A percentile compares a stretch with the other conserved stretches of the same genome.
These are phyloP conservation scores for Venturia nashicola DNA, from an alignment of 2,329 filamentous ascomycete species.

Conservation along the genomic window DNA sequence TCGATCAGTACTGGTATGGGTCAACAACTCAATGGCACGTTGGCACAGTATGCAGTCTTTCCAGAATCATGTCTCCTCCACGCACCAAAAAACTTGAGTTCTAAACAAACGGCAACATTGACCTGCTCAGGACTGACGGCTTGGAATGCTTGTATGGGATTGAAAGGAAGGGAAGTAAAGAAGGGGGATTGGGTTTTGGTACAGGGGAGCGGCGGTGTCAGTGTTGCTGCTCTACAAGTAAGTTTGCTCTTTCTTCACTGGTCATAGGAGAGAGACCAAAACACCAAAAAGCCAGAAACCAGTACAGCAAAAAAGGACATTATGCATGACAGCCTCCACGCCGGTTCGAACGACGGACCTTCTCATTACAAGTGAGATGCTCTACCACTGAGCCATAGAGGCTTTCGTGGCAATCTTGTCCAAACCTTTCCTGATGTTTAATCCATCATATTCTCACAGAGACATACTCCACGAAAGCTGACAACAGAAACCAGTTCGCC, in stretches of 20 bases:
- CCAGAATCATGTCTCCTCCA: slow-evolving; percentile 53
- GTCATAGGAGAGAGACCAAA: neutral
- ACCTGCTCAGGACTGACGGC: slow-evolving; percentile 33
- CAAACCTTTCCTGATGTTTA: too few relatives aligned
- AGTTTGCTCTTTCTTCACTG: slow-evolving; percentile 20
- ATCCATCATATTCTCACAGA: too few relatives aligned
- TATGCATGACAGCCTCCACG: neutral
- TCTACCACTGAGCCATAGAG: neutral
- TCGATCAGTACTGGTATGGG: slow-evolving; percentile 48
- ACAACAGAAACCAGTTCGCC: neutral
- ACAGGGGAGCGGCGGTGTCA: slow-evolving; percentile 58
- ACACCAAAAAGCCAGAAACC: neutral
- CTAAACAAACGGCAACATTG: slow-evolving; percentile 34
- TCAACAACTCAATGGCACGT: slow-evolving; percentile 52
- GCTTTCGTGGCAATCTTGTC: too few relatives aligned
- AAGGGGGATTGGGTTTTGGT: slow-evolving; percentile 43
- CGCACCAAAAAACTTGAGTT: slow-evolving; percentile 43
- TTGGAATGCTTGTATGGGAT: slow-evolving; percentile 42
- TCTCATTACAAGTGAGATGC: neutral
- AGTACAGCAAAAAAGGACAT: neutral
- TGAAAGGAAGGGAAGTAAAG: slow-evolving; percentile 27
- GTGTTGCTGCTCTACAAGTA: slow-evolving; percentile 49
- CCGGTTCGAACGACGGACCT: neutral
- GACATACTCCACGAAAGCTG: too few relatives aligned
- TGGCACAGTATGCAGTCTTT: slow-evolving; percentile 57